Base-by-base conservation (phyloP, 345 rosid genomes). In the Fremontodendron californicum region DNA sequence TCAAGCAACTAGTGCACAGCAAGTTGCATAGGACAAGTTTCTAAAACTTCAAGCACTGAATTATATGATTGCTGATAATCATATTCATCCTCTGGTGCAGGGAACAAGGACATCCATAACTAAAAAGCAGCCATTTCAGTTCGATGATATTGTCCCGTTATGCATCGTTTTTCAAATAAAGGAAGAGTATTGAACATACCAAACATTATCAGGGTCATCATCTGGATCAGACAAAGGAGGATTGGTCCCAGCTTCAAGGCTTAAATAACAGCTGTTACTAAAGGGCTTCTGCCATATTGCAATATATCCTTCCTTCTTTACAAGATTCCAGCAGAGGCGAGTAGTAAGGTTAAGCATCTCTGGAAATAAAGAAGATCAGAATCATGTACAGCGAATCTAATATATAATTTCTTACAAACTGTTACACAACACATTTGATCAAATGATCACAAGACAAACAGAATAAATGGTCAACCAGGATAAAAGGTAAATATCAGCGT, bases 241-340 rank as follows among this genome's bases (percentile, higher is more conserved):
- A 33, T 21, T 80, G 43, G 82, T 82, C 81, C 85, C 94, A 37
- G 81, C 82, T 66, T 83, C 90, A 76, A 97, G 97, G 80, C 86
- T 87, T 69, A 93, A 81, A 81, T 93, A 96, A 85, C 97, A 93
- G 78, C 83, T 88, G 85, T 96, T 92, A 80, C 91, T 86, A 46
- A 73, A 60, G 63, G 99, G 97, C 79, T 96, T 93, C 86, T 85
- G 86, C 99, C 99, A 93, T 75, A 96, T 86, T 71, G 99, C 97
- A 85, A 96, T 84, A 77, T 93, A 94, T 61, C 99, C 98, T 83
- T 90, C 99, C 88, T 87, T 96, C 88, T 94, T 96, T 27, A 96
- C 89, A 70, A 93, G 95, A 78, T 85, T 84, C 99, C 99, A 96
- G 87, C 99, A 96, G 70, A 96, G 94, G 51, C 87, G 92, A 67